Evolutionary conservation across 2,329 filamentous ascomycete species (phyloP).

Genomic region (Setomelanomma holmii): DNA sequence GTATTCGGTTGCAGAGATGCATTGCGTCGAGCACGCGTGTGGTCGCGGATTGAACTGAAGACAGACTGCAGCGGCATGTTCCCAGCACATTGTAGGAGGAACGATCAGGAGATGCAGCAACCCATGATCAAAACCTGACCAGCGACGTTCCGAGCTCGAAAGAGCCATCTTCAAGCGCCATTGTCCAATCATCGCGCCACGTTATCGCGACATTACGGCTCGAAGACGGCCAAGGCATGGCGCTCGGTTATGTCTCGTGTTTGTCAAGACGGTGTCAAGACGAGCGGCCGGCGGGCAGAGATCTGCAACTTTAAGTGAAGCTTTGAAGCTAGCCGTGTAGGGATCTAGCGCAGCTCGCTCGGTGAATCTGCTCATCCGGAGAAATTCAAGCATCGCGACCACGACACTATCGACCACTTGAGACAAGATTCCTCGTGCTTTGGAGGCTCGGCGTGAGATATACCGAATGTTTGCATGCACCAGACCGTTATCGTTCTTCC

Average conservation of each 20-base stretch:
- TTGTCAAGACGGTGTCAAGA: slow-evolving; percentile 1
- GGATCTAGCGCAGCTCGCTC: neutral
- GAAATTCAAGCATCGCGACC: slow-evolving; percentile 1
- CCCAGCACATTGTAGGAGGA: slow-evolving; percentile 1
- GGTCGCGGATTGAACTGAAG: slow-evolving; percentile 26
- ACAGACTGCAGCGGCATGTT: slow-evolving; percentile 28
- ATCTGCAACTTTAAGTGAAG: neutral
- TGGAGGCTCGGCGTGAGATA: slow-evolving; percentile 9
- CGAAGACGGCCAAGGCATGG: slow-evolving; percentile 18
- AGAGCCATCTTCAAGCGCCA: neutral
- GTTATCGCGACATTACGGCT: slow-evolving; percentile 21
- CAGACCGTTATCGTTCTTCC: neutral
- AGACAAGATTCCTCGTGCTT: neutral
- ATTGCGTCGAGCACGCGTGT: slow-evolving; percentile 21
- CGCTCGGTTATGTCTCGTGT: slow-evolving; percentile 8
- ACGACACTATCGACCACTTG: neutral
- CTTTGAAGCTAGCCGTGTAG: neutral
- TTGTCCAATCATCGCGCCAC: slow-evolving; percentile 14
- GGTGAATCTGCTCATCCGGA: neutral
- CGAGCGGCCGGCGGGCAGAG: neutral
- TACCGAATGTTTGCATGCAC: slow-evolving; percentile 13
- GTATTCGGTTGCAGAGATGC: slow-evolving; percentile 27
- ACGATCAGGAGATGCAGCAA: neutral
- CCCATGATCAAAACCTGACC: neutral
- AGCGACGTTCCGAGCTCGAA: neutral